phyloP scores from a whole-genome alignment of 2,329 filamentous ascomycete species.

The Alternaria tenuissima region DNA sequence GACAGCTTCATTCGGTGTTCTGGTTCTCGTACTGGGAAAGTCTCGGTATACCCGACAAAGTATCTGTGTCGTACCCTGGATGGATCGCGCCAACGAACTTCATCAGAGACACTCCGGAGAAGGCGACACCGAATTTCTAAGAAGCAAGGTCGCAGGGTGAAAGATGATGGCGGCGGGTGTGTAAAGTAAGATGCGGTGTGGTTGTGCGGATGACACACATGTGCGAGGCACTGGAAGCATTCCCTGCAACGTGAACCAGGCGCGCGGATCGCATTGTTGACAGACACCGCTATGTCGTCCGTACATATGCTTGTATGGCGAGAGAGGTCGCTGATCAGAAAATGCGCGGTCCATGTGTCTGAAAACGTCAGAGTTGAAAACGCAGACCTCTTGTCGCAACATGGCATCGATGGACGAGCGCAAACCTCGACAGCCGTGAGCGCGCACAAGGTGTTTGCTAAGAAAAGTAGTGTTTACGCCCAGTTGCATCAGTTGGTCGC shows the following conservation, averaged over 20 bases:
- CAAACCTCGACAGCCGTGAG: no score
- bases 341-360: background rate
- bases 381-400: no score
- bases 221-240: conserved; percentile 5
- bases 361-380: no score
- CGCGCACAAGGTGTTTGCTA: no score
- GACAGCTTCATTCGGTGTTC: background rate
- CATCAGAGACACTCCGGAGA: background rate
- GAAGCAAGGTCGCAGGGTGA: background rate
- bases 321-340: background rate
- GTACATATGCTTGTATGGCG: background rate
- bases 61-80: background rate
- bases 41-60: background rate
- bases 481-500: background rate
- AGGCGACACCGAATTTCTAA: background rate
- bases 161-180: background rate
- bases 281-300: background rate
- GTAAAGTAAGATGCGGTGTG: conserved; percentile 5
- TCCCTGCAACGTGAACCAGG: conserved; percentile 8
- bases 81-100: background rate
- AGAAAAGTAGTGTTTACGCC: no score
- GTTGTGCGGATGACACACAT: conserved; percentile 4
- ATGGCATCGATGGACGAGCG: no score
- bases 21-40: no score
- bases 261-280: background rate